A percentile compares a stretch with the other conserved stretches of the same genome.
phyloP scores from a whole-genome alignment of 1,139 yeast genomes.

The Zygoascus hellenicus region DNA sequence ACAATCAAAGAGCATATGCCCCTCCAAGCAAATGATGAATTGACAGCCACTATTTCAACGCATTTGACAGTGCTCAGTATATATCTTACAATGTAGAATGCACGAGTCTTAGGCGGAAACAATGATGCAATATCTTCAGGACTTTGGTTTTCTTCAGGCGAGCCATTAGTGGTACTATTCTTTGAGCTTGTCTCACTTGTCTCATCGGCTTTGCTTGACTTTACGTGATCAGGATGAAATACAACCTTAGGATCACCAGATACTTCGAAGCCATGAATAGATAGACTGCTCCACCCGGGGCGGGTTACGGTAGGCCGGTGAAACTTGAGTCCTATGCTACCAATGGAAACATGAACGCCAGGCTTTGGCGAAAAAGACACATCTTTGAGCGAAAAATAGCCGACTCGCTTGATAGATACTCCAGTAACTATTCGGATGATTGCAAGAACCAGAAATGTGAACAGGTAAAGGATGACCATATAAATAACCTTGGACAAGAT shows the following conservation, averaged over 20 bases:
- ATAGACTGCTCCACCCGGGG: conserved; percentile 35
- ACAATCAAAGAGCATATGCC: conserved; percentile 27
- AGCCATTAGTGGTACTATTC: not conserved
- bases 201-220: not conserved
- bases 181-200: no score
- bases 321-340: conserved; percentile 32
- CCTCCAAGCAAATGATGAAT: conserved; percentile 25
- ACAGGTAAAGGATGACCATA: conserved; percentile 27
- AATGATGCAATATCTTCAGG: conserved; percentile 21
- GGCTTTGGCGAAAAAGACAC: conserved; percentile 33
- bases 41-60: conserved; percentile 26
- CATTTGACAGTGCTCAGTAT: conserved; percentile 26
- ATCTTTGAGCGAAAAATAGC: conserved; percentile 37
- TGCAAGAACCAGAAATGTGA: conserved; percentile 37
- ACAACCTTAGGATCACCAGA: conserved; percentile 27
- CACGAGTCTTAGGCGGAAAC: conserved; percentile 23
- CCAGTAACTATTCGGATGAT: conserved; percentile 38
- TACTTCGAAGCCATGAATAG: conserved; percentile 29
- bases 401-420: conserved; percentile 39
- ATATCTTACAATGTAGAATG: conserved; percentile 25
- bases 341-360: conserved; percentile 34
- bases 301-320: conserved; percentile 39
- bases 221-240: not conserved
- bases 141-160: conserved; percentile 12
- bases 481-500: conserved; percentile 24